phyloP scores from a whole-genome alignment of 805 yeast genomes.

The Pichia californica region DNA sequence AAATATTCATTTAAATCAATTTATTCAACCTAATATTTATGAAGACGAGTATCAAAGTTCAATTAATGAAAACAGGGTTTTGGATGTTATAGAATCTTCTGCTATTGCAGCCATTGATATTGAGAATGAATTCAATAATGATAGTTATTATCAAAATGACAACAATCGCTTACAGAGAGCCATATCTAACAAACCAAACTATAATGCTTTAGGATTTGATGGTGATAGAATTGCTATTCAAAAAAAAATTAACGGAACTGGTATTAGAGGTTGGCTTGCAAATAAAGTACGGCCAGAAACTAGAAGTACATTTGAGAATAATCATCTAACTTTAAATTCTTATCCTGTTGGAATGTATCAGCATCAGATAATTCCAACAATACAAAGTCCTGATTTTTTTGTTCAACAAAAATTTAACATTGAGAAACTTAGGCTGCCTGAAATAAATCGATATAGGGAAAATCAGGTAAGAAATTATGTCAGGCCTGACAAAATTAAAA shows the following conservation, averaged over 20 bases:
- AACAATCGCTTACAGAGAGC: no score
- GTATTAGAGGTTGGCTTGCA: background rate
- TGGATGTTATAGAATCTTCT: no score
- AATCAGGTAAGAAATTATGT: slow-evolving; percentile 1
- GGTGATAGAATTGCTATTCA: background rate
- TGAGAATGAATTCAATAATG: background rate
- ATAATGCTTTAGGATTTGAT: background rate
- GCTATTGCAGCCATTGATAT: background rate
- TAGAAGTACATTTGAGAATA: background rate
- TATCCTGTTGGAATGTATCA: background rate
- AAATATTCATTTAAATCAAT: no score
- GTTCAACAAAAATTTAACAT: background rate
- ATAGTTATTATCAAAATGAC: background rate
- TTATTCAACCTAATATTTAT: no score
- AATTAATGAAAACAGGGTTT: no score
- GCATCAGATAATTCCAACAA: background rate
- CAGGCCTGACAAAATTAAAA: background rate
- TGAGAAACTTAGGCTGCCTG: background rate
- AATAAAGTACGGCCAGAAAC: slow-evolving; percentile 1
- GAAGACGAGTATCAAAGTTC: no score
- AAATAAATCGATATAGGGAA: background rate
- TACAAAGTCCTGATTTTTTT: slow-evolving; percentile 5
- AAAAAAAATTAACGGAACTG: background rate
- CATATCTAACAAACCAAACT: background rate
- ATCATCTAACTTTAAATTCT: background rate